A percentile compares a stretch with the other conserved stretches of the same genome.
Evolutionary conservation across 108 stramenopile species (phyloP).

Genomic region (Skeletonema menzelii): DNA sequence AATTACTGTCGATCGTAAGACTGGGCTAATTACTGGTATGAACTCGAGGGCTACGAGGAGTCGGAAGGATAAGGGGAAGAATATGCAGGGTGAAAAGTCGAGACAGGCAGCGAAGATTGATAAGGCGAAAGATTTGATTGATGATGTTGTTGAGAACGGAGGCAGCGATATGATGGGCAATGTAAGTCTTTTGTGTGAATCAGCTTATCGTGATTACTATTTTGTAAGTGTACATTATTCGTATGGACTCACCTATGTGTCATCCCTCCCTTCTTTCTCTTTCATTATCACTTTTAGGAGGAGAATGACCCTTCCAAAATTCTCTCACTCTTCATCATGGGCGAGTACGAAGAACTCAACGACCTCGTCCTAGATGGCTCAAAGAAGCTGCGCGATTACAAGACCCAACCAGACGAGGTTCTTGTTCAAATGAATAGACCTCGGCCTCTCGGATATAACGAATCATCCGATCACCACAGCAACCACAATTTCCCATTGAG

Average conservation of each 20-base stretch:
- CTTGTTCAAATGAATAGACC: slow-evolving; percentile 52
- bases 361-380: slow-evolving; percentile 87
- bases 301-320: slow-evolving; percentile 77
- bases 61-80: slow-evolving; percentile 53
- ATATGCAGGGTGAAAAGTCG: slow-evolving; percentile 76
- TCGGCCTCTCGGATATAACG: not conserved
- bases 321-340: slow-evolving; percentile 71
- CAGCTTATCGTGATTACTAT: not conserved
- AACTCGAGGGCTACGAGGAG: slow-evolving; percentile 79
- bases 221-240: not conserved
- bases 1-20: slow-evolving; percentile 67
- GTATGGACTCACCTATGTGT: not conserved
- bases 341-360: slow-evolving; percentile 89
- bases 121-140: slow-evolving; percentile 86
- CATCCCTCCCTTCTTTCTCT: not conserved
- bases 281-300: slow-evolving; percentile 28
- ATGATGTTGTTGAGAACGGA: slow-evolving; percentile 66
- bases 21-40: slow-evolving; percentile 72
- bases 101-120: slow-evolving; percentile 88
- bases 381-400: slow-evolving; percentile 79
- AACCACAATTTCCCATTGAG: slow-evolving; percentile 1
- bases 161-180: slow-evolving; percentile 58
- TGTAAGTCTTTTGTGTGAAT: slow-evolving; percentile 15
- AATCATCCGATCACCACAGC: not conserved
- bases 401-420: slow-evolving; percentile 55